Evolutionary conservation across 257 asterid species (phyloP), one percentile per base, ranked within the genome.

Genomic region (Solanum microdontum): DNA sequence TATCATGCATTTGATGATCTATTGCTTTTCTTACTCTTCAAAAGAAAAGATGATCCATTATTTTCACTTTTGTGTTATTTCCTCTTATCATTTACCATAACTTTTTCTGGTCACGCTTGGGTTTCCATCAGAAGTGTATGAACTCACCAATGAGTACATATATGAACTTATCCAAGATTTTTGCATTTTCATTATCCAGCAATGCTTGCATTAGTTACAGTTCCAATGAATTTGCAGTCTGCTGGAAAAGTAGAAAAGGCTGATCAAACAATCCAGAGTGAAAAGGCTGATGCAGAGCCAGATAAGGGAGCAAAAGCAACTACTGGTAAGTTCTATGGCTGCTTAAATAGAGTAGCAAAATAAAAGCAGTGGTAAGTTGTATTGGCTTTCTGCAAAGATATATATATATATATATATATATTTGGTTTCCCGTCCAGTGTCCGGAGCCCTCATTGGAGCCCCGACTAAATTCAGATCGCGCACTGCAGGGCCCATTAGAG

Each of bases 221-320:
- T 86, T 86, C 13, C 51, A 72, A 21, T 86, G 83, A 75, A 88
- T 88, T 86, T 89, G 90, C 96, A 97, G 99, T 96, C 99, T 87
- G 97, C 98, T 86, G 99, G 99, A 87, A 94, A 93, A 91, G 87
- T 91, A 5, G 94, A 90, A 87, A 94, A 91, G 94, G 89, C 87
- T 70, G 89, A 84, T 86, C 91, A 92, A 83, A 89, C 87, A 87
- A 51, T 88, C 55, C 93, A 92, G 87, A 87, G 75, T 86, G 96
- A 87, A 79, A 88, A 91, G 43, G 85, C 88, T 45, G 64, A 85
- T 24, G 82, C 87, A 73, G 92, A 88, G 62, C 80, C 87, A 69
- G 84, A 14, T 43, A 43, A 43, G 84, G 96, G 37, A 86, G 87
- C 88, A 88, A 91, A 90, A 87, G 87, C 86, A n/a, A 76, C 91